A percentile compares a stretch with the other conserved stretches of the same genome.
Conservation (phyloP, 148 eudicot species). For the Pouteria glomerata region DNA sequence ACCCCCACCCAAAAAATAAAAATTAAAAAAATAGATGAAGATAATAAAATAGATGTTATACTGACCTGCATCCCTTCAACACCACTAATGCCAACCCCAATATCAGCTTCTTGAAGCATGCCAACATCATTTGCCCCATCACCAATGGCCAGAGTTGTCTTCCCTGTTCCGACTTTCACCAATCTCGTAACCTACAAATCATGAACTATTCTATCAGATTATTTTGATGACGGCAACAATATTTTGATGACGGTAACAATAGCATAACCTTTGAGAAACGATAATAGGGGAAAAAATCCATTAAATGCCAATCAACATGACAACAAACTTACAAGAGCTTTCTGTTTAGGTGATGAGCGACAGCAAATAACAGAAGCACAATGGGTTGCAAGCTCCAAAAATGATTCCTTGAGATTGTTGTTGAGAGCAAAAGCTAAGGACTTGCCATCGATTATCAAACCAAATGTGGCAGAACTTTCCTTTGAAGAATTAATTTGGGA, state of each 20-base stretch:
- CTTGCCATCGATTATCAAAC: conserved; percentile 91
- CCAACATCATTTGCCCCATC: conserved; percentile 99
- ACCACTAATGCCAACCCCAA: conserved; percentile 96
- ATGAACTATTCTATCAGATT: conserved; percentile 44
- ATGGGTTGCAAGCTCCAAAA: conserved; percentile 61
- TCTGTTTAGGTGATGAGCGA: conserved; percentile 97
- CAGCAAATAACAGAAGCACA: conserved; percentile 96
- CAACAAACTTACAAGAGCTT: conserved; percentile 76
- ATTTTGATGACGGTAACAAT: too few species aligned
- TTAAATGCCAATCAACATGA: neutral
- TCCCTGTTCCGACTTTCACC: conserved; percentile 72
- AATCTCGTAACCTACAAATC: conserved; percentile 84
- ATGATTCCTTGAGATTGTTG: conserved; percentile 49
- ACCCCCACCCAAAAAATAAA: neutral
- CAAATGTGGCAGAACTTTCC: conserved; percentile 37
- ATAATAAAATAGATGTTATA: neutral
- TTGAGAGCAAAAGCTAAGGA: conserved; percentile 74
- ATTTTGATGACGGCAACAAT: conserved; percentile 26
- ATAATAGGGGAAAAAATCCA: neutral
- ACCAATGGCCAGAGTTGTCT: conserved; percentile 82
- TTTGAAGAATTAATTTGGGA: conserved; percentile 37
- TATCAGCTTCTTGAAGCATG: conserved; percentile 99
- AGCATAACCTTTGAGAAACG: conserved; percentile 7
- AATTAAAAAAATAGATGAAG: neutral
- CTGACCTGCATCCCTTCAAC: conserved; percentile 97